Conservation (phyloP, 2,329 filamentous ascomycete genomes). For the Botryotinia convoluta region DNA sequence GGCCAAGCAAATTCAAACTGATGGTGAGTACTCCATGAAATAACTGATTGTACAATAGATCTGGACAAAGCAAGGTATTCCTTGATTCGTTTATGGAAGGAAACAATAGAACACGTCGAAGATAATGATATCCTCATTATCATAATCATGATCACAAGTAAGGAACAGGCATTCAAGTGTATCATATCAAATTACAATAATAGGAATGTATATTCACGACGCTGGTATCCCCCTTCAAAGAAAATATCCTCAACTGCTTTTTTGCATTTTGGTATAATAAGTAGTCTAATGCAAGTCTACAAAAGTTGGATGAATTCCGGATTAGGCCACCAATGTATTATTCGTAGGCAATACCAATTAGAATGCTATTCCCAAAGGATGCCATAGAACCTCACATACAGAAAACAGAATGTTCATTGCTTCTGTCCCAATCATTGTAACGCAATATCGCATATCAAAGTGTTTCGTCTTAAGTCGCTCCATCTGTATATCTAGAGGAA, state of each 20-base stretch:
- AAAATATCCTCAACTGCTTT: constrained; percentile 20
- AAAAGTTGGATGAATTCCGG: constrained; percentile 25
- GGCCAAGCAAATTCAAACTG: background rate
- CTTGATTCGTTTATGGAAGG: background rate
- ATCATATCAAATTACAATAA: constrained; percentile 1
- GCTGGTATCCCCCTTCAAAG: background rate
- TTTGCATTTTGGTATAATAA: constrained; percentile 34
- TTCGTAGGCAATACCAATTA: constrained; percentile 19
- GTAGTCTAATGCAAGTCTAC: constrained; percentile 38
- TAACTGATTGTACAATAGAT: background rate
- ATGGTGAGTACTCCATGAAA: background rate
- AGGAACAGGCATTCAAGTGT: background rate
- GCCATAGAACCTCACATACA: constrained; percentile 27
- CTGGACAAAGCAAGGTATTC: background rate
- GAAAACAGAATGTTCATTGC: constrained; percentile 30
- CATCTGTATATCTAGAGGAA: constrained; percentile 69
- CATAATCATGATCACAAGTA: background rate
- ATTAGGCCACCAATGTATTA: constrained; percentile 18
- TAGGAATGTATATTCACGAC: constrained; percentile 5
- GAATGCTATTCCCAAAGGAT: constrained; percentile 24
- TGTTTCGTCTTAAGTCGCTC: constrained; percentile 17
- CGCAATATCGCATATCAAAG: constrained; percentile 19
- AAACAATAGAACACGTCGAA: background rate
- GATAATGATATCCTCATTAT: background rate
- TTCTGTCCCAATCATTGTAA: constrained; percentile 24